Conservation (phyloP, 2,329 filamentous ascomycete genomes). For the Ophiostoma angusticollis region DNA sequence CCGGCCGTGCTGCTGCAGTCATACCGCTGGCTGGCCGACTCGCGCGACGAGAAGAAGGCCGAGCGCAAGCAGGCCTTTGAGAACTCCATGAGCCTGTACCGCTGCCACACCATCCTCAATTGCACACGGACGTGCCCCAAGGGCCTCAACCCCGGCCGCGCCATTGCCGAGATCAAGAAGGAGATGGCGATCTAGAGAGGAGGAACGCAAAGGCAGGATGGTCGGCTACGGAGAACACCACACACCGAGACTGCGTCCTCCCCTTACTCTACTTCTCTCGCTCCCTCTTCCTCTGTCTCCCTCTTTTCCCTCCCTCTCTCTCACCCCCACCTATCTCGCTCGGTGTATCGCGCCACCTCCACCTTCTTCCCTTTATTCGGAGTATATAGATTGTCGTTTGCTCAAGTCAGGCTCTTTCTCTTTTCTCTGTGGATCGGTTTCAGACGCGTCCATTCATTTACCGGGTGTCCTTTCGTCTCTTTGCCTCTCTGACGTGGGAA, state of each 20-base stretch:
- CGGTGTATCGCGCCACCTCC: too few species aligned
- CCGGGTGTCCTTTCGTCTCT: not conserved
- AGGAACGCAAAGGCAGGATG: not conserved
- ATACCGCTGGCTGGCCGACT: slow-evolving; percentile 94
- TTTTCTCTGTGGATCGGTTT: too few species aligned
- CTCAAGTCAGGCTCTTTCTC: not conserved
- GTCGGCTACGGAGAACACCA: too few species aligned
- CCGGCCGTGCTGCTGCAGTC: slow-evolving; percentile 94
- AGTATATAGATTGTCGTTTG: too few species aligned
- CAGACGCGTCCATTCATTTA: not conserved
- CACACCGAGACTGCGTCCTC: not conserved
- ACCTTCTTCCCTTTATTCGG: not conserved
- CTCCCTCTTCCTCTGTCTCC: not conserved
- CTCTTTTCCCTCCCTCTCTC: too few species aligned
- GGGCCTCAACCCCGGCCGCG: slow-evolving; percentile 89
- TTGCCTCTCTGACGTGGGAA: too few species aligned
- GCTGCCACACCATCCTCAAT: slow-evolving; percentile 98
- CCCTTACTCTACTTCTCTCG: not conserved
- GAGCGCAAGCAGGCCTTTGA: slow-evolving; percentile 86
- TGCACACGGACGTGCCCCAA: slow-evolving; percentile 97
- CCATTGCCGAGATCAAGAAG: slow-evolving; percentile 99
- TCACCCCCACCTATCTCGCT: too few species aligned
- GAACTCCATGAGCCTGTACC: slow-evolving; percentile 98
- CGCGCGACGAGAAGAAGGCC: slow-evolving; percentile 76
- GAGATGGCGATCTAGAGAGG: slow-evolving; percentile 55